Evolutionary conservation across 2,329 filamentous ascomycete species (phyloP), one percentile per base, ranked within the genome.

Genomic region (Colletotrichum cordylinicola): DNA sequence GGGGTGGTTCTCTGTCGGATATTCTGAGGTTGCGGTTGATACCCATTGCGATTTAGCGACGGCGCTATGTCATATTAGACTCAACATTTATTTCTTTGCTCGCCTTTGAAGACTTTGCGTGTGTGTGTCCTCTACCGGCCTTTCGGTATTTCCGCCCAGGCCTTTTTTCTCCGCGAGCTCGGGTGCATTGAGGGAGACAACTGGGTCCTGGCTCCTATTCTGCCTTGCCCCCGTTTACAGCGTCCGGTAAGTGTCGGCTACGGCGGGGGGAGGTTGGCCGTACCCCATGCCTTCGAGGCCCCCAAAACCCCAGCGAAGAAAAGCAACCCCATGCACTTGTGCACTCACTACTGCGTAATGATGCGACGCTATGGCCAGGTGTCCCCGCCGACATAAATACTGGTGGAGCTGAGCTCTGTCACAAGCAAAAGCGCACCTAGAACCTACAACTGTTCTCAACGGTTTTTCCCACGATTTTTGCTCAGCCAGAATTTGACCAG

Each of bases 351-450:
- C 70, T 43, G 48, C 56, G 64, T 74, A 58, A 75, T 75, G 73
- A 73, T 61, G 73, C 60, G 62, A 71, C 75, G 75, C 72, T 77
- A 77, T 76, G 75, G 62, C 75, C 75, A 76, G 43, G 67, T 76
- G 72, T 68, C 74, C 67, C 75, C 35, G 35, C 67, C 52, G 62
- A 52, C 48, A 76, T 76, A 76, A 74, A 71, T 61, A 67, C 43
- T 48, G 55, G 74, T 71, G 74, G 74, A 76, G 66, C 60, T 67
- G n/a, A 43, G 61, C 55, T 67, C 31, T 76, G 74, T 76, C 74
- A 74, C 74, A 75, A 76, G 72, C 74, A 58, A 75, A 52, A 8
- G 15, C 61, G 16, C 10, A 43, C 58, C 24, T 15, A n/a, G 43
- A 62, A 29, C 56, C 70, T 70, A 60, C 66, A 62, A 70, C 71